Evolutionary conservation across 805 yeast genomes (phyloP), one percentile per base, ranked within the genome.

Genomic region (Saccharomycopsis olivae): DNA sequence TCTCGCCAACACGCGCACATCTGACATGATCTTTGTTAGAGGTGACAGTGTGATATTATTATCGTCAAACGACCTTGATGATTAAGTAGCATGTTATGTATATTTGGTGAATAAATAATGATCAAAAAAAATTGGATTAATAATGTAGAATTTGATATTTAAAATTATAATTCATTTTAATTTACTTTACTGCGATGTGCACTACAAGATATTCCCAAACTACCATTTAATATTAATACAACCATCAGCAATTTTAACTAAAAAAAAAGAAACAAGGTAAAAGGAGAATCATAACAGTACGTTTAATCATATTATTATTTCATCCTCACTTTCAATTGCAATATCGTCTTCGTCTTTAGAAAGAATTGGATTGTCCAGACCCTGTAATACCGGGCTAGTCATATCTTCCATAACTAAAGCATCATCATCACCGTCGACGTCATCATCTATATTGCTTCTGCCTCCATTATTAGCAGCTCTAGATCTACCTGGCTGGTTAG

Each of bases 11-110:
- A 66, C 67, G 17, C 81, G 77, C 53, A 69, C 70, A 47, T 71
- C 86, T 14, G 95, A 85, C 41, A 84, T 92, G 87, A 77, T 92
- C 32, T 89, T 89, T 61, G 88, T 92, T 13, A 78, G 99, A 64
- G 99, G 99, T n/a, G 98, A 92, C 61, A 78, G 94, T 2, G 97
- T 92, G 33, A 85, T 94, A 37, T 69, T 88, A 50, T 78, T 92
- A 39, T 76, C 81, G 39, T 68, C 78, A 4, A 63, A 68, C 17
- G 47, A 40, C 15, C 38, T 46, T 24, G 47, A 46, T 30, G 44
- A 44, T 16, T 14, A 36, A 19, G n/a, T n/a, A n/a, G n/a, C n/a
- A n/a, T n/a, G n/a, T 31, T 5, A 28, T 28, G 10, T 28, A 28
- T 23, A 23, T 23, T 23, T n/a, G n/a, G n/a, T n/a, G n/a, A n/a